Base-by-base conservation (phyloP, 345 rosid species). In the Schrenkiella parvula region DNA sequence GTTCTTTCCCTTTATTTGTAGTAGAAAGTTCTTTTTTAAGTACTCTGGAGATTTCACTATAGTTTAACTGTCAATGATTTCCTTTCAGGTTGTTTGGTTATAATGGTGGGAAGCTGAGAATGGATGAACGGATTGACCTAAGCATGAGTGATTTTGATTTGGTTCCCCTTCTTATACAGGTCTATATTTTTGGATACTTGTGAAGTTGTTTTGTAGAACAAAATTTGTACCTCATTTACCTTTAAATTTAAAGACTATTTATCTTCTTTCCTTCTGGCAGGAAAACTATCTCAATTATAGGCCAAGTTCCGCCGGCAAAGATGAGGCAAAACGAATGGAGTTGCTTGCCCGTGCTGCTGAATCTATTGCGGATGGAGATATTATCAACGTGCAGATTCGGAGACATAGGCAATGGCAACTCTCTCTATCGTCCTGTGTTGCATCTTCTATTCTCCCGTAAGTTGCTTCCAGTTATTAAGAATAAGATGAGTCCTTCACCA, bases 91-190 rank as follows among this genome's bases (percentile, higher is more conserved):
- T 95, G 70, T 82, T 95, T 77, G 89, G 95, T 73, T 91, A 71
- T 56, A 82, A 85, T 80, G 93, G 93, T 34, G 93, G 97, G 66
- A 95, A 80, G 87, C 80, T 95, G 85, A 87, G 85, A 78, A 95
- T 89, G 97, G 99, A 95, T 74, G 96, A 95, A 82, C 89, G 96
- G 48, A 75, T 95, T 53, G 84, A 89, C 78, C 95, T 95, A 56
- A 85, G 99, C 84, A 95, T 95, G 99, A 91, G 99, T 70, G 99
- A 95, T 88, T 89, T 77, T 76, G 99, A 95, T 79, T 81, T 95
- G 47, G 95, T 91, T 48, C 97, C 99, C 56, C 96, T 95, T 75
- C 47, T 95, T 66, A 52, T 95, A 79, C 99, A 95, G 99, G 99
- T 91, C 69, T 11, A 23, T 62, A 62, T 25, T 52, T 46, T 69